Evolutionary conservation across 306 rosid genomes (phyloP), one percentile per base, ranked within the genome.

Genomic region (Castanopsis chinensis): DNA sequence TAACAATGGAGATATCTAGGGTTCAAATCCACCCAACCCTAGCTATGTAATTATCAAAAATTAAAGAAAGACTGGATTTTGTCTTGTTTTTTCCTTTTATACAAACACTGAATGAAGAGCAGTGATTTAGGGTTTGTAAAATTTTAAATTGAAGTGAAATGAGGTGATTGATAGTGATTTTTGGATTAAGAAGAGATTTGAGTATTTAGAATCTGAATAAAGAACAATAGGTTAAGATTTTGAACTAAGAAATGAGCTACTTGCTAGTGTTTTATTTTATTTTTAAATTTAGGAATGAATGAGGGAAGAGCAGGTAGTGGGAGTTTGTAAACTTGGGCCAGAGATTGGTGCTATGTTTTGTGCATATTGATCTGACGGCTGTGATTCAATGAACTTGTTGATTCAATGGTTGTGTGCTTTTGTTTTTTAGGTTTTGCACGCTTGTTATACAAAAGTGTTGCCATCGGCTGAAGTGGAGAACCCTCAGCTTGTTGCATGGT

Each of bases 401-500:
- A 52, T 73, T 20, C 37, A 35, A 33, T 68, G 72, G 52, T 41
- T 51, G 59, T 23, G 49, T 18, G 30, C 17, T 67, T 68, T 55
- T 23, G 45, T 27, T 72, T 70, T 49, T 81, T 85, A 95, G 99
- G 99, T 96, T 18, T 76, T 96, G 79, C 99, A 90, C 83, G 97
- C 99, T 71, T 96, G 98, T 71, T 93, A 88, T 78, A 83, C 98
- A 0, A 90, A 87, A 84, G 93, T 93, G 17, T 87, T 86, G 2
- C 98, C 98, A 0, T 93, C 99, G 1, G 92, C 70, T 32, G 68
- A 69, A 85, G 97, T 96, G 33, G 91, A 93, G 18, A 82, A 88
- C 79, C 99, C 99, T 82, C 97, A 93, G 80, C 97, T 96, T 28
- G 98, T 91, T 12, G 90, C 93, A 13, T 96, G 91, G 89, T 93